Percentiles rank a stretch among this genome's conserved stretches.
Evolutionary conservation across 495 filamentous ascomycete species (phyloP).

Genomic region (Clavariopsis aquatica): DNA sequence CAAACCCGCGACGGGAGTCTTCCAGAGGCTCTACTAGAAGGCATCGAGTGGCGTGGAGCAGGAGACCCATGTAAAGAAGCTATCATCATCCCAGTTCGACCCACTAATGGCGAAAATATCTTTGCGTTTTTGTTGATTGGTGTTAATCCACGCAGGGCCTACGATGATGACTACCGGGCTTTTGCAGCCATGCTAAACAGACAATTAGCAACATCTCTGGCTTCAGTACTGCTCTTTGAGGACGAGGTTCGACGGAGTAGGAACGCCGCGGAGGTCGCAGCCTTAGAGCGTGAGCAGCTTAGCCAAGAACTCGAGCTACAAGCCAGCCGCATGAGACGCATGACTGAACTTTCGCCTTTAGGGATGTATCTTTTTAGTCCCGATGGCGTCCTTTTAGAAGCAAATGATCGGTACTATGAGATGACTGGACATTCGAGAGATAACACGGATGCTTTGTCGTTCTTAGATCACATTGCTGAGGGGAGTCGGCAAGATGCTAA

Average conservation of each 20-base stretch:
- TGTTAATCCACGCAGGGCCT: conserved; percentile 50
- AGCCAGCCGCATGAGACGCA: conserved; percentile 28
- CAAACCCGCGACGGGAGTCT: conserved; percentile 25
- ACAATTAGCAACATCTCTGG: conserved; percentile 34
- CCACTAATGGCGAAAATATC: conserved; percentile 43
- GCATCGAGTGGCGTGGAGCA: conserved; percentile 45
- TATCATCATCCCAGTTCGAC: conserved; percentile 44
- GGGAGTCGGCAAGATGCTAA: conserved; percentile 12
- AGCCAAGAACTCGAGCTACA: conserved; percentile 23
- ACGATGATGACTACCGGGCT: conserved; percentile 44
- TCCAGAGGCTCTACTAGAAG: conserved; percentile 41
- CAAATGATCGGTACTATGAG: conserved; percentile 35
- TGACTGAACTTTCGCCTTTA: conserved; percentile 30
- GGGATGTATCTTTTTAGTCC: conserved; percentile 34
- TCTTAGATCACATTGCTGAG: conserved; percentile 27
- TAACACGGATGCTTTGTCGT: not conserved
- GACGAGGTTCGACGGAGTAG: conserved; percentile 31
- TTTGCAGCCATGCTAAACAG: conserved; percentile 32
- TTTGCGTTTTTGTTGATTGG: conserved; percentile 51
- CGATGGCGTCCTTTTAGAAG: conserved; percentile 22
- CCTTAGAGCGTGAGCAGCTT: conserved; percentile 27
- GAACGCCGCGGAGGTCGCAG: conserved; percentile 21
- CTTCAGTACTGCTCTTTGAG: conserved; percentile 35
- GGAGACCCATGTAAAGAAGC: conserved; percentile 43
- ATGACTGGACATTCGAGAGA: conserved; percentile 44